phyloP scores from a whole-genome alignment of 2,329 filamentous ascomycete species.

The Penicillium capsulatum region DNA sequence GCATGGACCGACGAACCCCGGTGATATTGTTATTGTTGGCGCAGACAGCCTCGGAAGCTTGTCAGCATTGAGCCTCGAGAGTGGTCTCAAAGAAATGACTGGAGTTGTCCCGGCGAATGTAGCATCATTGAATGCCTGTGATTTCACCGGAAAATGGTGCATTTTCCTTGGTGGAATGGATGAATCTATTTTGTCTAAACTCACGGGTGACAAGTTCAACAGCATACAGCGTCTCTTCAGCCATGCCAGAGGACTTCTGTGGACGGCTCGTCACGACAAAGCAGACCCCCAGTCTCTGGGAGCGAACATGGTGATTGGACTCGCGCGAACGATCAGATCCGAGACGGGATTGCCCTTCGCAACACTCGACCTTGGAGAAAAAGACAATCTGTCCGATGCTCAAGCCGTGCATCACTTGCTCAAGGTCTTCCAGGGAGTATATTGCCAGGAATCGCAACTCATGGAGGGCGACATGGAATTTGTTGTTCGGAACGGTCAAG shows the following conservation, averaged over 20 bases:
- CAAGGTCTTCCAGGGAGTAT: conserved; percentile 17
- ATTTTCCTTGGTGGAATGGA: conserved; percentile 23
- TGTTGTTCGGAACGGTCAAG: conserved; percentile 17
- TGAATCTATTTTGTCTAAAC: conserved; percentile 14
- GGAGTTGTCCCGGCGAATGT: conserved; percentile 10
- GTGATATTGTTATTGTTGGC: conserved; percentile 19
- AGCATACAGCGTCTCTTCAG: conserved; percentile 16
- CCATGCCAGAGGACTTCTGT: conserved; percentile 17
- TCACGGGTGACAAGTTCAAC: conserved; percentile 15
- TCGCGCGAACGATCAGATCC: conserved; percentile 22
- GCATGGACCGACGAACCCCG: conserved; percentile 8
- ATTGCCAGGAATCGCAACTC: conserved; percentile 16
- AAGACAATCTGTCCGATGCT: conserved; percentile 13
- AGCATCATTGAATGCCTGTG: conserved; percentile 5
- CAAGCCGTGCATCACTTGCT: conserved; percentile 18
- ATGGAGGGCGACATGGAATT: conserved; percentile 22
- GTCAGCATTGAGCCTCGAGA: conserved; percentile 13
- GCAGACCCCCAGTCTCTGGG: conserved; percentile 13
- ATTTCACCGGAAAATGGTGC: conserved; percentile 21
- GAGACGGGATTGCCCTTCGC: conserved; percentile 21
- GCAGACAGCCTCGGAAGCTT: conserved; percentile 10
- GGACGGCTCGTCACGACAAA: conserved; percentile 18
- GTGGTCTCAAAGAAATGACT: conserved; percentile 11
- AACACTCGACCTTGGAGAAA: conserved; percentile 20
- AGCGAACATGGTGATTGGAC: conserved; percentile 21